Evolutionary conservation across 164 flowering plant genomes (phyloP).

Genomic region (Magnolia kwangsiensis): DNA sequence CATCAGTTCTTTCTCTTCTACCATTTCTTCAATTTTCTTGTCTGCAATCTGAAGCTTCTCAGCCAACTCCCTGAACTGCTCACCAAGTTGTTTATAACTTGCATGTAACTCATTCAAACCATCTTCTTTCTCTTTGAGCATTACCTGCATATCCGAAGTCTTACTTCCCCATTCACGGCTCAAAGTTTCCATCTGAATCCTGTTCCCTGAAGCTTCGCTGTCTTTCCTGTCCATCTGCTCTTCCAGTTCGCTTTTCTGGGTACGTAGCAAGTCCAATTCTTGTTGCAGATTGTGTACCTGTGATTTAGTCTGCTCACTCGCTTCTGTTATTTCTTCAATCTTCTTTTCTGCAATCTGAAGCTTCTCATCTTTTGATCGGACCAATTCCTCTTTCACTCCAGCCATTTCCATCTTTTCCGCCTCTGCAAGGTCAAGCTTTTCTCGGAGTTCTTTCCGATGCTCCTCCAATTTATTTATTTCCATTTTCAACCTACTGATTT

Average conservation of each 20-base stretch:
- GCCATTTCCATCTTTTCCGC: conserved; percentile 14
- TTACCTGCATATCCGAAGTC: conserved; percentile 1
- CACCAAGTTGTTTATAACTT: conserved; percentile 7
- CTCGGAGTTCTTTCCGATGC: conserved; percentile 20
- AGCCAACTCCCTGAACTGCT: conserved; percentile 10
- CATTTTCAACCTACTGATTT: conserved; percentile 13
- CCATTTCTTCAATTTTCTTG: conserved; percentile 32
- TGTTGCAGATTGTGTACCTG: conserved; percentile 29
- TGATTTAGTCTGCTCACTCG: neutral
- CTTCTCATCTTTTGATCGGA: conserved; percentile 6
- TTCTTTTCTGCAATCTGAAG: conserved; percentile 1
- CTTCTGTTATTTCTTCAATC: conserved; percentile 1
- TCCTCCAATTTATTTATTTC: conserved; percentile 12
- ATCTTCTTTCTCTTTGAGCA: conserved; percentile 14
- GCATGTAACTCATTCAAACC: conserved; percentile 3
- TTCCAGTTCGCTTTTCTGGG: conserved; percentile 32
- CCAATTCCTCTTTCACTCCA: neutral
- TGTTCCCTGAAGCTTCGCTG: conserved; percentile 7
- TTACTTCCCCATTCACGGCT: conserved; percentile 8
- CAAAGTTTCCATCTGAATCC: conserved; percentile 9
- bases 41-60: conserved; percentile 26
- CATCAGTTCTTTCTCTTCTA: conserved; percentile 18
- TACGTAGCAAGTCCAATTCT: conserved; percentile 28
- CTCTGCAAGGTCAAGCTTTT: conserved; percentile 12
- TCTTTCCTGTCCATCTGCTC: conserved; percentile 25